phyloP scores from a whole-genome alignment of 495 filamentous ascomycete genomes.

The Penicillium antarcticum region DNA sequence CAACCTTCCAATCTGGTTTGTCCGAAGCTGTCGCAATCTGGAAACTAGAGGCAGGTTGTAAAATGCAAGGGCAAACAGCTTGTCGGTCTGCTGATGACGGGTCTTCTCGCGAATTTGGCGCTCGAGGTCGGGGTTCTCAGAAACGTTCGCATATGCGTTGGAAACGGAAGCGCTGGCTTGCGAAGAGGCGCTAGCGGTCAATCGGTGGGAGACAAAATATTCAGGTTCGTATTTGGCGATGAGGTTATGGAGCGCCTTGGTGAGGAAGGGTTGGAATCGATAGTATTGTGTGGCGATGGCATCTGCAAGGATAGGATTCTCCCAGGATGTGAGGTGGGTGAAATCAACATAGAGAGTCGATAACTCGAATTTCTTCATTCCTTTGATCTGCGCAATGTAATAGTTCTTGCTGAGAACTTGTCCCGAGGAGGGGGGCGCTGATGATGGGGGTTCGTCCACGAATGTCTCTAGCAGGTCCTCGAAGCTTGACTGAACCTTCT shows the following conservation, averaged over 20 bases:
- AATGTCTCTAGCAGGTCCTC: slow-evolving; percentile 86
- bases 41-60: slow-evolving; percentile 96
- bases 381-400: slow-evolving; percentile 94
- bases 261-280: slow-evolving; percentile 90
- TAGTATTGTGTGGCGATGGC: slow-evolving; percentile 91
- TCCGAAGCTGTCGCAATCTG: slow-evolving; percentile 82
- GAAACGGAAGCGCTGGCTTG: slow-evolving; percentile 65
- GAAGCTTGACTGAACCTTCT: slow-evolving; percentile 81
- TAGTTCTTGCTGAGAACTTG: slow-evolving; percentile 81
- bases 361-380: slow-evolving; percentile 77
- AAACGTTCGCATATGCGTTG: slow-evolving; percentile 63
- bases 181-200: slow-evolving; percentile 59
- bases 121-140: slow-evolving; percentile 47
- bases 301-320: slow-evolving; percentile 71
- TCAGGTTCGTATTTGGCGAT: slow-evolving; percentile 91
- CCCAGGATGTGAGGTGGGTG: slow-evolving; percentile 70
- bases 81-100: slow-evolving; percentile 93
- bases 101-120: slow-evolving; percentile 54
- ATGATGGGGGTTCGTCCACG: slow-evolving; percentile 70
- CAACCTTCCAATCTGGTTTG: slow-evolving; percentile 85
- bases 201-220: slow-evolving; percentile 87
- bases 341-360: slow-evolving; percentile 98
- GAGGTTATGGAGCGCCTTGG: slow-evolving; percentile 83
- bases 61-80: slow-evolving; percentile 90
- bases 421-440: slow-evolving; percentile 71